Percentiles rank a stretch among this genome's conserved stretches.
Conservation (phyloP, 331 rosid species). For the Acacia pycnantha region DNA sequence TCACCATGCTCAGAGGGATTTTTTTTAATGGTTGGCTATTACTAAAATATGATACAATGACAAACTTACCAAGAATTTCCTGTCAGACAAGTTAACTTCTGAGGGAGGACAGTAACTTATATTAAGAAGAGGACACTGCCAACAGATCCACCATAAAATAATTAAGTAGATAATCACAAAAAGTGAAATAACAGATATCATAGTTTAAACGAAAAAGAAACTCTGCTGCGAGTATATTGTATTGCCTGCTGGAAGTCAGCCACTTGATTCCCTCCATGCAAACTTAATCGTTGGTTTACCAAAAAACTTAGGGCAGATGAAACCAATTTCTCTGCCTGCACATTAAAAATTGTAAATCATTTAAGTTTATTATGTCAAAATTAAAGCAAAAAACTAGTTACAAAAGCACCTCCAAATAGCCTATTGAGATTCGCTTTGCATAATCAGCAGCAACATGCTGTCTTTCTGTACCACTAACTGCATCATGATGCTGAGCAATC, state of each 20-base stretch:
- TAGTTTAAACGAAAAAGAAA: not conserved
- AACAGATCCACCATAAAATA: slow-evolving; percentile 32
- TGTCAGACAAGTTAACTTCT: slow-evolving; percentile 65
- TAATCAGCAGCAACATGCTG: slow-evolving; percentile 66
- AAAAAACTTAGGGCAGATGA: slow-evolving; percentile 79
- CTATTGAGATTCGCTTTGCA: slow-evolving; percentile 52
- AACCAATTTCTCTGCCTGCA: slow-evolving; percentile 78
- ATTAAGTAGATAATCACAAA: slow-evolving; percentile 27
- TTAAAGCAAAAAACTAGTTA: slow-evolving; percentile 21
- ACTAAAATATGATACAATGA: slow-evolving; percentile 13
- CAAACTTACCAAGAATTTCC: slow-evolving; percentile 68
- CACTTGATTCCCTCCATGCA: slow-evolving; percentile 24
- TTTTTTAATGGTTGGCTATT: not conserved
- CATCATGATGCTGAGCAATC: slow-evolving; percentile 66
- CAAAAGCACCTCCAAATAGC: slow-evolving; percentile 47
- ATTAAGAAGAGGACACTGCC: slow-evolving; percentile 92
- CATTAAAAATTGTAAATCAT: slow-evolving; percentile 12
- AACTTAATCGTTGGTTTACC: slow-evolving; percentile 53
- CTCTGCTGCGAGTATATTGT: slow-evolving; percentile 11
- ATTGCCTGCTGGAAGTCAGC: slow-evolving; percentile 69
- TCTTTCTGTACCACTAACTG: slow-evolving; percentile 66
- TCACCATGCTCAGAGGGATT: slow-evolving; percentile 15
- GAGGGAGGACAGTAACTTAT: slow-evolving; percentile 93
- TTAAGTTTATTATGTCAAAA: slow-evolving; percentile 24
- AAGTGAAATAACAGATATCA: not conserved